These are phyloP conservation scores for Rhizopogon vinicolor DNA, from an alignment of 768 basidiomycete species.

Conservation along the genomic window DNA sequence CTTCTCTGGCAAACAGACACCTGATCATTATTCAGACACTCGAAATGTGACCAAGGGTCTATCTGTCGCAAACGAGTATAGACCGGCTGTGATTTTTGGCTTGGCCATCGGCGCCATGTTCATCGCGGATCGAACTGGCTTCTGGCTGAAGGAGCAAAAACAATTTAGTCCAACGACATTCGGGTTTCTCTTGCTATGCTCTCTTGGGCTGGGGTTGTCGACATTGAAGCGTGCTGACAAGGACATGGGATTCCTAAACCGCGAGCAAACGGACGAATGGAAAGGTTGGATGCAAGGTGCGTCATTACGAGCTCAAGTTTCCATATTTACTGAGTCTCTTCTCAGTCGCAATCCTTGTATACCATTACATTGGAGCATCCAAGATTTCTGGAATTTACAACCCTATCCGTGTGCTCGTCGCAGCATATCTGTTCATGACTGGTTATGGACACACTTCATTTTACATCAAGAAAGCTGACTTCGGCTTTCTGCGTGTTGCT, in stretches of 20 bases:
- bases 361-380: conserved; percentile 89
- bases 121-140: conserved; percentile 76
- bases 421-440: conserved; percentile 89
- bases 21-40: conserved; percentile 13
- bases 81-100: conserved; percentile 58
- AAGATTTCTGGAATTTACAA: conserved; percentile 93
- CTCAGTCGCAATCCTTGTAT: conserved; percentile 83
- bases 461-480: conserved; percentile 88
- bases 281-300: conserved; percentile 97
- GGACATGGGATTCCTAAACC: conserved; percentile 84
- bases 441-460: conserved; percentile 89
- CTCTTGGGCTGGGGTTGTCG: conserved; percentile 53
- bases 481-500: conserved; percentile 70
- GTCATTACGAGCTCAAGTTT: conserved; percentile 17
- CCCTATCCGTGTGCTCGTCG: conserved; percentile 82
- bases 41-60: conserved; percentile 9
- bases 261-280: conserved; percentile 96
- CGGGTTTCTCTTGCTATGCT: conserved; percentile 46
- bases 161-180: conserved; percentile 71
- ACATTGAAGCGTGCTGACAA: conserved; percentile 71
- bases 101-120: conserved; percentile 64
- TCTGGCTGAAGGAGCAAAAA: conserved; percentile 91
- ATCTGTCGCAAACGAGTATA: conserved; percentile 11
- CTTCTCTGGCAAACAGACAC: conserved; percentile 6
- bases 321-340: conserved; percentile 1